phyloP scores from a whole-genome alignment of 805 yeast genomes.

The Metschnikowia peoriensis region DNA sequence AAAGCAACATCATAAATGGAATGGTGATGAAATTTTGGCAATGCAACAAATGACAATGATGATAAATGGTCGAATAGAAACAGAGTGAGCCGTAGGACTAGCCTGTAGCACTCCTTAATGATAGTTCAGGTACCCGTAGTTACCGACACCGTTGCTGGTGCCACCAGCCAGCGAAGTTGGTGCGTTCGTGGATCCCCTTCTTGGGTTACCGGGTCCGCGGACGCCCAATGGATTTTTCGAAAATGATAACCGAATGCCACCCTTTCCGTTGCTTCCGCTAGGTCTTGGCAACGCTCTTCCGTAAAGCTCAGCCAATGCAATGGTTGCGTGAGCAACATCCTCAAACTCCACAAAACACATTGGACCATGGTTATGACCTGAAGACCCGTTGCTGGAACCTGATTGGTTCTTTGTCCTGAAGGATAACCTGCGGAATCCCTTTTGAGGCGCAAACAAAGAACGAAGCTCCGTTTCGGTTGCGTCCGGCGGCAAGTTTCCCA shows the following conservation, averaged over 20 bases:
- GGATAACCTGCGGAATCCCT: constrained; percentile 89
- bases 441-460: constrained; percentile 80
- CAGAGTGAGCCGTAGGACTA: not conserved
- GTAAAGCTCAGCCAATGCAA: constrained; percentile 89
- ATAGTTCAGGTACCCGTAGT: constrained; percentile 37
- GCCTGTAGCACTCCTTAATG: constrained; percentile 16
- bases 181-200: constrained; percentile 37
- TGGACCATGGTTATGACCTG: constrained; percentile 73
- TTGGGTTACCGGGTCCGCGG: constrained; percentile 61
- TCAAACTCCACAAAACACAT: constrained; percentile 99
- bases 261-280: constrained; percentile 68
- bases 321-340: constrained; percentile 89
- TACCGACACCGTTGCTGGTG: constrained; percentile 26
- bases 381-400: constrained; percentile 20
- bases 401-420: constrained; percentile 71
- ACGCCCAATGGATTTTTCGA: constrained; percentile 97
- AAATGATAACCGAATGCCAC: constrained; percentile 91
- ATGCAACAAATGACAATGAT: constrained; percentile 8
- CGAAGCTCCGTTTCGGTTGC: constrained; percentile 92
- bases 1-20: constrained; percentile 1
- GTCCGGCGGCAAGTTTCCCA: constrained; percentile 96
- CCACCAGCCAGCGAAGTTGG: constrained; percentile 15
- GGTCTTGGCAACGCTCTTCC: constrained; percentile 89
- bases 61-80: not conserved
- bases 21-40: constrained; percentile 1